These are phyloP conservation scores for Ophiostoma ulmi DNA, from an alignment of 2,329 filamentous ascomycete species.

Conservation along the genomic window DNA sequence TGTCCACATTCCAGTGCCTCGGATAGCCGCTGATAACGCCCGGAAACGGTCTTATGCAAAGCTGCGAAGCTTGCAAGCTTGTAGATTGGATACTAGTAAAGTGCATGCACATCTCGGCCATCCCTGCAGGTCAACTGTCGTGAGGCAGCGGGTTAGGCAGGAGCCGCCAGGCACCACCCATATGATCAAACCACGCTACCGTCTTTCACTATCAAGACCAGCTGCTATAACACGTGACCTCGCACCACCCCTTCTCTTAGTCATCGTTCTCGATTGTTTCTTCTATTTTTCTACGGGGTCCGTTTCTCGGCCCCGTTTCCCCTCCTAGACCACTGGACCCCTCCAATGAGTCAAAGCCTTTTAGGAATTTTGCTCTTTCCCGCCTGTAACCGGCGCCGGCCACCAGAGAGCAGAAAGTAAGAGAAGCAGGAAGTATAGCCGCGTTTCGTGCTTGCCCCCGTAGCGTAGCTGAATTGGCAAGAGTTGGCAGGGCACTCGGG, in stretches of 20 bases:
- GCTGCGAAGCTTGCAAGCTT: neutral
- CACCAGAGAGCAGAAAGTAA: neutral
- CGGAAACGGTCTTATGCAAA: neutral
- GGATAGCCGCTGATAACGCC: neutral
- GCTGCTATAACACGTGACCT: neutral
- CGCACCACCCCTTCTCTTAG: neutral
- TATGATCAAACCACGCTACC: neutral
- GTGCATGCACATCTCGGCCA: neutral
- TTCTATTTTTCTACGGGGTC: conserved; percentile 16
- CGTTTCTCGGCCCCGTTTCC: conserved; percentile 21
- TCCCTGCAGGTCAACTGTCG: neutral
- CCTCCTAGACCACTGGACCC: conserved; percentile 19
- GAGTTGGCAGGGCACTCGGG: neutral
- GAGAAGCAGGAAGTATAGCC: conserved; percentile 4
- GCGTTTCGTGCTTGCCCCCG: conserved; percentile 15
- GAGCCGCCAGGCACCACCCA: neutral
- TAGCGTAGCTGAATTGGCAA: neutral
- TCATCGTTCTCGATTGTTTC: neutral
- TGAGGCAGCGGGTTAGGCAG: neutral
- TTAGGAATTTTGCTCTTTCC: conserved; percentile 8
- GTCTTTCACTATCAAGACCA: neutral
- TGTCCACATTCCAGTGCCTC: conserved; percentile 8
- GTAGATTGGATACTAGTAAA: neutral
- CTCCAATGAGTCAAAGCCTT: conserved; percentile 22
- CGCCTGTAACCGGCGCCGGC: conserved; percentile 19